phyloP scores from a whole-genome alignment of 2,329 filamentous ascomycete genomes.

The Colletotrichum camelliae region DNA sequence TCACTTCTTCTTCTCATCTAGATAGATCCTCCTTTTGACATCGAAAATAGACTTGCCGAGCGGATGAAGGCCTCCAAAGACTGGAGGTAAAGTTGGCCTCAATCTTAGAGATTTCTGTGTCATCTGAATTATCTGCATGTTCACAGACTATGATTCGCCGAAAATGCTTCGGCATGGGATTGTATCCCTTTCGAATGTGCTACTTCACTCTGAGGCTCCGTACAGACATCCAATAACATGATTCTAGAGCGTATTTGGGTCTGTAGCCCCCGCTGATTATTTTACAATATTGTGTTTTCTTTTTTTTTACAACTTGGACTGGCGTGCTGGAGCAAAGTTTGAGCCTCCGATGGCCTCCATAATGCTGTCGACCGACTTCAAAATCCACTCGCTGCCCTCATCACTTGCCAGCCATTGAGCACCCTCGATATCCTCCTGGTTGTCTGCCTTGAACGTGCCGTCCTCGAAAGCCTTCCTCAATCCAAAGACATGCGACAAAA shows the following conservation, averaged over 20 bases:
- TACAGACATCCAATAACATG: not conserved
- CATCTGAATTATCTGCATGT: not conserved
- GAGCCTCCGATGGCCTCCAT: slow-evolving; percentile 48
- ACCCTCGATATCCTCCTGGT: slow-evolving; percentile 32
- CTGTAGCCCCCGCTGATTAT: not conserved
- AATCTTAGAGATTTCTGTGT: not conserved
- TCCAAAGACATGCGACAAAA: slow-evolving; percentile 82
- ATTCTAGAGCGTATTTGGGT: not conserved
- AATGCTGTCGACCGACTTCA: slow-evolving; percentile 50
- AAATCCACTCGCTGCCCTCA: slow-evolving; percentile 52
- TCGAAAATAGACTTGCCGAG: not conserved
- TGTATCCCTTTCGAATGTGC: no score
- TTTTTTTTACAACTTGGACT: slow-evolving; percentile 13
- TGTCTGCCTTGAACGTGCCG: slow-evolving; percentile 53
- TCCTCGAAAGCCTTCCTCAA: slow-evolving; percentile 78
- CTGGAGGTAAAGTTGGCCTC: not conserved
- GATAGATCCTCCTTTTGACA: not conserved
- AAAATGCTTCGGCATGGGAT: not conserved
- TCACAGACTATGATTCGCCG: not conserved
- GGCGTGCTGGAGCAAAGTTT: slow-evolving; percentile 14
- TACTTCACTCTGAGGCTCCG: not conserved
- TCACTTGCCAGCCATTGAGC: slow-evolving; percentile 50
- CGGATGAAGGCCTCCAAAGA: not conserved
- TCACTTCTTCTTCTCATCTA: not conserved
- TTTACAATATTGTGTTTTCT: not conserved